Evolutionary conservation across 1,284 basidiomycete species (phyloP).

Genomic region (Kwoniella shivajii): DNA sequence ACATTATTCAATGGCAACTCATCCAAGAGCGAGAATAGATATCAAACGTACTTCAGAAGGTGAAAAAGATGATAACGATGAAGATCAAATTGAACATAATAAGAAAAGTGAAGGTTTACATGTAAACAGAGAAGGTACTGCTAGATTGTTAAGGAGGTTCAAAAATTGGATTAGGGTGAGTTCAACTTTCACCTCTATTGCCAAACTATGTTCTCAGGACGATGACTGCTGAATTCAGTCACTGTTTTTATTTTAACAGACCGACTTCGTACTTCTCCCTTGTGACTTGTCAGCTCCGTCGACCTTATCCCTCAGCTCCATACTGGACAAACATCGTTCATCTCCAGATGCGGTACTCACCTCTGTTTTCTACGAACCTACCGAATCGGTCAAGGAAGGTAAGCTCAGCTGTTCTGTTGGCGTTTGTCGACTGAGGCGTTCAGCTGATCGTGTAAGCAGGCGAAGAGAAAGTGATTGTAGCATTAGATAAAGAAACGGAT

Average conservation of each 20-base stretch:
- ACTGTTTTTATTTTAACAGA: slow-evolving; percentile 36
- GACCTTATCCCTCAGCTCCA: slow-evolving; percentile 65
- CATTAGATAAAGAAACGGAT: slow-evolving; percentile 54
- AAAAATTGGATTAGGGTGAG: slow-evolving; percentile 47
- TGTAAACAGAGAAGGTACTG: slow-evolving; percentile 45
- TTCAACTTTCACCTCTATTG: slow-evolving; percentile 1
- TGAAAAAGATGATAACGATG: slow-evolving; percentile 45
- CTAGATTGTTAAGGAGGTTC: slow-evolving; percentile 50
- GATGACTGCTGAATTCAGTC: not conserved
- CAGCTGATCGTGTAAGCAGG: slow-evolving; percentile 32
- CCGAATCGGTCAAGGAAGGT: slow-evolving; percentile 55
- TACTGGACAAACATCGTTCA: slow-evolving; percentile 83
- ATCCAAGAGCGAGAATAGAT: slow-evolving; percentile 36
- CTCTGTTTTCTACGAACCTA: slow-evolving; percentile 71
- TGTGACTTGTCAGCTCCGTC: slow-evolving; percentile 85
- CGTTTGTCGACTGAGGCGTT: not conserved
- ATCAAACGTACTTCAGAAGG: slow-evolving; percentile 44
- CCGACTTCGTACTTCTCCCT: slow-evolving; percentile 86
- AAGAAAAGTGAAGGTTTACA: slow-evolving; percentile 1
- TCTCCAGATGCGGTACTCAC: slow-evolving; percentile 71
- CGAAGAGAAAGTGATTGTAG: slow-evolving; percentile 50
- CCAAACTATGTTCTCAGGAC: too few species aligned
- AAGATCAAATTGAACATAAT: slow-evolving; percentile 16
- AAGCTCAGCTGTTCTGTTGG: slow-evolving; percentile 15
- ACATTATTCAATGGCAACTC: slow-evolving; percentile 36